Conservation (phyloP, 2,329 filamentous ascomycete species). For the Xylaria sp. region DNA sequence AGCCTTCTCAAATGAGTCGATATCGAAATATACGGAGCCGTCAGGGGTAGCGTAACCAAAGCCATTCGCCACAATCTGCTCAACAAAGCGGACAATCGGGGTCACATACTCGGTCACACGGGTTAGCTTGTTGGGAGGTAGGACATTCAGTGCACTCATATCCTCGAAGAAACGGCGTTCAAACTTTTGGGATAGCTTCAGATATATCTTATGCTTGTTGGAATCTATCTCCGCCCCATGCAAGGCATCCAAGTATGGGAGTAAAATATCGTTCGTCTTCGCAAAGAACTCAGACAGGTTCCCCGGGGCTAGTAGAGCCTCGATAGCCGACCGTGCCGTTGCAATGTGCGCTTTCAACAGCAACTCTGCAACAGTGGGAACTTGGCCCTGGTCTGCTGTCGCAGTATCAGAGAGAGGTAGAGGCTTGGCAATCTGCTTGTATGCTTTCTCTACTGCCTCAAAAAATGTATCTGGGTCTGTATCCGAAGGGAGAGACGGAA, state of each 20-base stretch:
- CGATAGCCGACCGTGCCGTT: constrained; percentile 22
- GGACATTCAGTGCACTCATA: constrained; percentile 34
- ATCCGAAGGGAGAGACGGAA: constrained; percentile 28
- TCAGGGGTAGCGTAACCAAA: constrained; percentile 35
- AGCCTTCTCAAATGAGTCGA: constrained; percentile 33
- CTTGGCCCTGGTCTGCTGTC: constrained; percentile 17
- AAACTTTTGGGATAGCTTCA: constrained; percentile 21
- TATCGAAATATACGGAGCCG: constrained; percentile 37
- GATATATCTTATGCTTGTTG: constrained; percentile 30
- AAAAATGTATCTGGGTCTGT: constrained; percentile 23
- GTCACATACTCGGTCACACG: constrained; percentile 31
- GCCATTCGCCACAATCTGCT: constrained; percentile 28
- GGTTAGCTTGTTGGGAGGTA: constrained; percentile 24
- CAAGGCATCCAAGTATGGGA: constrained; percentile 33
- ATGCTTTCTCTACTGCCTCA: constrained; percentile 28
- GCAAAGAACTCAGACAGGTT: constrained; percentile 18
- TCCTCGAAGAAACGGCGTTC: constrained; percentile 32
- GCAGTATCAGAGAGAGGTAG: constrained; percentile 11
- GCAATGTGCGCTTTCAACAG: constrained; percentile 25
- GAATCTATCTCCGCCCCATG: constrained; percentile 27
- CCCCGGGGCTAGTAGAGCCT: constrained; percentile 28
- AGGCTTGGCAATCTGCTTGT: constrained; percentile 16
- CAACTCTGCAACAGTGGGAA: constrained; percentile 17
- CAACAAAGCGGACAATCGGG: constrained; percentile 29
- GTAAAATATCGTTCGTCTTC: constrained; percentile 28